Evolutionary conservation across 805 yeast genomes (phyloP).

Genomic region (Saturnispora hagleri): DNA sequence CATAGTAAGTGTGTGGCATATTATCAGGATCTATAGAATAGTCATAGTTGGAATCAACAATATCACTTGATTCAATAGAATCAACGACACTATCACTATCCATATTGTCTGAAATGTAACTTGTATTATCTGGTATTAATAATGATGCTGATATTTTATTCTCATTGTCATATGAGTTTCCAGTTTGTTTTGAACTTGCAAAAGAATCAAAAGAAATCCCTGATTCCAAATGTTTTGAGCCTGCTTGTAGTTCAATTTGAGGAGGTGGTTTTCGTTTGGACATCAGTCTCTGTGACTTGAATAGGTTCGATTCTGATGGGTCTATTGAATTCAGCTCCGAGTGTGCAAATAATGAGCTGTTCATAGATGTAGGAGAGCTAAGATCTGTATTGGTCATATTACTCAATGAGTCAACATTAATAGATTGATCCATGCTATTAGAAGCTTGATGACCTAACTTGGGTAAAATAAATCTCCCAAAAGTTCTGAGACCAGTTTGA

Average conservation of each 20-base stretch:
- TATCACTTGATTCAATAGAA: conserved; percentile 20
- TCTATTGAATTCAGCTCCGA: background rate
- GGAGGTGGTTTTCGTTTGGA: conserved; percentile 5
- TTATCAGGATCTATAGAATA: conserved; percentile 7
- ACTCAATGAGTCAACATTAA: background rate
- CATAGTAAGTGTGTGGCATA: conserved; percentile 1
- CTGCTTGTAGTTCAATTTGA: background rate
- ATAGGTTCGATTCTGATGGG: background rate
- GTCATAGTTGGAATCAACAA: conserved; percentile 21
- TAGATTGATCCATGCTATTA: background rate
- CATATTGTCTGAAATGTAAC: background rate
- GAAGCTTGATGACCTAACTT: background rate
- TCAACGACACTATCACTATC: conserved; percentile 11
- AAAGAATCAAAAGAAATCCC: background rate
- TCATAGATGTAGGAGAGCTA: background rate
- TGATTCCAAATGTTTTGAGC: background rate
- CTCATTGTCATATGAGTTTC: background rate
- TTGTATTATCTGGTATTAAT: background rate
- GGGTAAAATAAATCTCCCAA: conserved; percentile 4
- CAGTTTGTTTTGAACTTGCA: background rate
- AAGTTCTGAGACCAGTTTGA: conserved; percentile 2
- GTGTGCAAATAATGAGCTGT: background rate
- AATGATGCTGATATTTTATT: background rate
- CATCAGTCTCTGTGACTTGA: conserved; percentile 1
- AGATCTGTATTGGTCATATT: background rate